Percentiles rank a stretch among this genome's conserved stretches.
Conservation (phyloP, 345 rosid genomes). For the Alliaria petiolata region DNA sequence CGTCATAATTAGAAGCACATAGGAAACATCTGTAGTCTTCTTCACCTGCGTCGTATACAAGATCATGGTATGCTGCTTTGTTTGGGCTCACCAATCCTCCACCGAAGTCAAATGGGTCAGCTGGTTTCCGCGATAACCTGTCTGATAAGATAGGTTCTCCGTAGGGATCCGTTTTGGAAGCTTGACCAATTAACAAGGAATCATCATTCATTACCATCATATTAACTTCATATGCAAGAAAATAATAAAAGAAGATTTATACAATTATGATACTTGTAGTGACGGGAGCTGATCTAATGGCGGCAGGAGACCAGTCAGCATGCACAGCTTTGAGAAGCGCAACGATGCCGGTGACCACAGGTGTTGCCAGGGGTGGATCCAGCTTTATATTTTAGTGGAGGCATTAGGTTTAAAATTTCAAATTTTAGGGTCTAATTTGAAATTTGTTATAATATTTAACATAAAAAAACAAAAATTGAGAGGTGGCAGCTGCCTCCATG, state of each 20-base stretch:
- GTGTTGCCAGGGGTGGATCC: too few species aligned
- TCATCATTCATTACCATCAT: background rate
- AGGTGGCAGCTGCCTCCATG: too few species aligned
- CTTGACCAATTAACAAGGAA: constrained; percentile 8
- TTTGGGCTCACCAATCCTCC: constrained; percentile 55
- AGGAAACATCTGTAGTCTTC: constrained; percentile 41
- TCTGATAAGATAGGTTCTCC: constrained; percentile 42
- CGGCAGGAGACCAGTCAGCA: constrained; percentile 41
- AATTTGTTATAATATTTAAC: too few species aligned
- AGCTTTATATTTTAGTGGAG: too few species aligned
- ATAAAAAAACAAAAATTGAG: too few species aligned
- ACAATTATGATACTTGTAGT: constrained; percentile 27
- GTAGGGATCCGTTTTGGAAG: constrained; percentile 31
- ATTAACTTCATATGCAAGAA: background rate
- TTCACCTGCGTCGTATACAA: constrained; percentile 45
- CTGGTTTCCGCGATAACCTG: constrained; percentile 26
- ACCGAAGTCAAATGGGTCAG: constrained; percentile 50
- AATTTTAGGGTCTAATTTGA: too few species aligned
- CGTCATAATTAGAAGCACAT: constrained; percentile 40
- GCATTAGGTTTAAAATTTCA: too few species aligned
- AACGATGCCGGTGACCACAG: constrained; percentile 35
- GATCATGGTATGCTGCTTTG: constrained; percentile 47
- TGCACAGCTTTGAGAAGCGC: constrained; percentile 38
- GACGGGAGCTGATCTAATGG: constrained; percentile 39
- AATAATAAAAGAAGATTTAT: background rate